Evolutionary conservation across 805 yeast species (phyloP), one percentile per base, ranked within the genome.

Genomic region (Saccharomycodes ludwigii): DNA sequence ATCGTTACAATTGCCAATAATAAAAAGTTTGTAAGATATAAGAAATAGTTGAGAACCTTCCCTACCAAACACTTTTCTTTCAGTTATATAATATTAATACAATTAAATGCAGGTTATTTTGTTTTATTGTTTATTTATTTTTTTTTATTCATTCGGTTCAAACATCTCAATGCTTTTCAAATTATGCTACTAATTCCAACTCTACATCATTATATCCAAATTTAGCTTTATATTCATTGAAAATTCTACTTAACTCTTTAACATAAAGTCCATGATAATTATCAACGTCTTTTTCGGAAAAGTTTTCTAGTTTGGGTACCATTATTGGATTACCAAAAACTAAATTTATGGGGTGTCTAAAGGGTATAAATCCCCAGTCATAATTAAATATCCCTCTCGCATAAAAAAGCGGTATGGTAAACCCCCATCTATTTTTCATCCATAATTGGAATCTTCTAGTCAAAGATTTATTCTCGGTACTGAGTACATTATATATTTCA

Each of bases 321-420:
- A 63, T 58, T 16, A 77, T 73, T 4, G 93, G 86, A 15, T 55
- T 58, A 0, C 93, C 94, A 21, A 73, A 60, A 36, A 82, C 93
- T 10, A 91, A 65, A 39, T 81, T 66, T 34, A 91, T 76, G 3
- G 82, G 82, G 32, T 76, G 69, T 41, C 96, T 65, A 51, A 72
- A 86, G 2, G 98, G 97, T 35, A 91, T 55, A 19, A 91, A 57
- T 0, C 98, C 98, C 58, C 80, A 82, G 50, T 85, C 95, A 46
- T 86, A 82, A 46, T 88, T 83, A 57, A 88, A 86, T 1, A 91
- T 64, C 0, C 97, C 96, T 27, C 97, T 64, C 1, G 95, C 95
- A 50, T 82, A 77, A 58, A 91, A 80, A 30, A 91, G 70, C 1
- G 98, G 98, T 4, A 91, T 47, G 0, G 98, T 86, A 55, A 88